These are phyloP conservation scores for Macrolepiota dolichaula DNA, from an alignment of 768 basidiomycete species.

Conservation along the genomic window DNA sequence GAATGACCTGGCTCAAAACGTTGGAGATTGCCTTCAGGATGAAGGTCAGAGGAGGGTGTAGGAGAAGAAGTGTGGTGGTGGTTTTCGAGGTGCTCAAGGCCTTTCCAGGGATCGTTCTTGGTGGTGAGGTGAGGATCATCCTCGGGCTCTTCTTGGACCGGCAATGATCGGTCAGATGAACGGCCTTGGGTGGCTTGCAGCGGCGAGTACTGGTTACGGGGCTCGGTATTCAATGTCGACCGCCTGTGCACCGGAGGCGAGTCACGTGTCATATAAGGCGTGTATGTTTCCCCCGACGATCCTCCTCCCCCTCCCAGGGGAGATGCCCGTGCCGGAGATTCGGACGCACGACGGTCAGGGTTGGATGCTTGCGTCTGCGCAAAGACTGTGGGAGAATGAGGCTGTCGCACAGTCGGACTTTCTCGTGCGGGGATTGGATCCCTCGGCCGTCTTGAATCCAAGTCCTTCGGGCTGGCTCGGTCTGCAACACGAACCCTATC, in stretches of 20 bases:
- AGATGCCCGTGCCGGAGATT: conserved; percentile 43
- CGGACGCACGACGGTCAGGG: conserved; percentile 45
- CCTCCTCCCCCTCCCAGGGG: conserved; percentile 41
- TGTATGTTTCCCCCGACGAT: conserved; percentile 39
- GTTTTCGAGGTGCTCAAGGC: conserved; percentile 30
- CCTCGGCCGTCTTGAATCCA: conserved; percentile 33
- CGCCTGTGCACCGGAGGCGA: conserved; percentile 30
- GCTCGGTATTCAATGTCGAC: conserved; percentile 23
- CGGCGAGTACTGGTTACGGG: conserved; percentile 31
- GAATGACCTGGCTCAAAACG: conserved; percentile 24
- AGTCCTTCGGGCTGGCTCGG: conserved; percentile 53
- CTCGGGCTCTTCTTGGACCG: conserved; percentile 74
- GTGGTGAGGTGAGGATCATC: conserved; percentile 45
- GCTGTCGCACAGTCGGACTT: conserved; percentile 42
- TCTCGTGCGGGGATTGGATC: conserved; percentile 44
- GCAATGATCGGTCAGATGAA: conserved; percentile 69
- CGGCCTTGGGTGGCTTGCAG: conserved; percentile 49
- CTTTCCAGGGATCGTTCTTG: conserved; percentile 35
- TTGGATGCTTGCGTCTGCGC: conserved; percentile 41
- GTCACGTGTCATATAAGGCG: conserved; percentile 44
- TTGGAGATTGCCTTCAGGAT: conserved; percentile 36
- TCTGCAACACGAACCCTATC: conserved; percentile 54
- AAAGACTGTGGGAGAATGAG: conserved; percentile 31
- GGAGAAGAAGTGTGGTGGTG: conserved; percentile 38
- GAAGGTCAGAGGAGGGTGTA: conserved; percentile 52